These are phyloP conservation scores for Solidago caesia DNA, from an alignment of 129 eudicot species.

Conservation along the genomic window DNA sequence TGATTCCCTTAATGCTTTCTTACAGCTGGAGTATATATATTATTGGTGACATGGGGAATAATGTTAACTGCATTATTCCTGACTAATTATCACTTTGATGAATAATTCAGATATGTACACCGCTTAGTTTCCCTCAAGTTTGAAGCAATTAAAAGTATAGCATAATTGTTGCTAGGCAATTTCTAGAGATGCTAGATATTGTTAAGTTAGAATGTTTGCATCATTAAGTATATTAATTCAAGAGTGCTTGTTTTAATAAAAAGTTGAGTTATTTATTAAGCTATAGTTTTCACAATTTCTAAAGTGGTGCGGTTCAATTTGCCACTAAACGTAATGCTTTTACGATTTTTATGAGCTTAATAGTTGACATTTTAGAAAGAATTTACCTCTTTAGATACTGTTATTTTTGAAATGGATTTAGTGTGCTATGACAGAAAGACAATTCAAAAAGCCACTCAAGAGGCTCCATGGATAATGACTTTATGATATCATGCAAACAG, in stretches of 20 bases:
- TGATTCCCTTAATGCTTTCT: not conserved
- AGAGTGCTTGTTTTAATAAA: not conserved
- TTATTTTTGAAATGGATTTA: not conserved
- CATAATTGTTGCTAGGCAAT: not conserved
- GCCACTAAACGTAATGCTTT: not conserved
- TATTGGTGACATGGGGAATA: not conserved
- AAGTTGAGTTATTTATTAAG: not conserved
- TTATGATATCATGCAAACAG: no score
- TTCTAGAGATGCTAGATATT: not conserved
- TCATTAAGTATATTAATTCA: not conserved
- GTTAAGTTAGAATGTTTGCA: not conserved
- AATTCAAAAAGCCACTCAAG: not conserved
- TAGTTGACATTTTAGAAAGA: not conserved
- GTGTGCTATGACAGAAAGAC: not conserved
- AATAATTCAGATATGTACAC: not conserved
- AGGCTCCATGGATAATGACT: no score
- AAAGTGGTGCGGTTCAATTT: not conserved
- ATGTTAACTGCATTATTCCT: not conserved
- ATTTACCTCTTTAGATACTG: not conserved
- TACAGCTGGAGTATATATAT: not conserved
- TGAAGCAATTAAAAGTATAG: not conserved
- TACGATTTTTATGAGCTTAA: not conserved
- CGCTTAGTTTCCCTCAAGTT: not conserved
- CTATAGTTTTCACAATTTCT: not conserved
- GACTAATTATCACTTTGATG: not conserved